Base-by-base conservation (phyloP, 176 grass and related monocot species). In the Triticum monococcum region DNA sequence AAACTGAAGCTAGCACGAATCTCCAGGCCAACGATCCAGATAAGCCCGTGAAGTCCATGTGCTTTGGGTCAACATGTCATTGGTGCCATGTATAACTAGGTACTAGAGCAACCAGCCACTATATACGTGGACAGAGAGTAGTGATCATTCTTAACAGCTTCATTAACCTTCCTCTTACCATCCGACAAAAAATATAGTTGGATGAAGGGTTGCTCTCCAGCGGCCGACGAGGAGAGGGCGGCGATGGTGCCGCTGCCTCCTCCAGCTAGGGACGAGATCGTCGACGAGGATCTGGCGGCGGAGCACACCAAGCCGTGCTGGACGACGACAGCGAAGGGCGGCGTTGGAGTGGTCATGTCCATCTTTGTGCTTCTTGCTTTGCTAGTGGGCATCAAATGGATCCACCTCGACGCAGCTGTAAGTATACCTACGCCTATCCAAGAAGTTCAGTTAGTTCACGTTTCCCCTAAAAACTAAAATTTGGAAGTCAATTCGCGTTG, bases 291-390 rank as follows among this genome's bases (percentile, higher is more conserved):
- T 46, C 38, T 12, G 23, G 23, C 40, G 24, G 5, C 4, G 38
- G 12, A 2, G 71, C 38, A 23, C n/a, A 74, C 1, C 0, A 46
- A 26, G 71, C 12, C n/a, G 38, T 46, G 72, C 59, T 46, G 63
- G 68, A 30, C 1, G 43, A 22, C 13, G 22, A 64, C 52, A 64
- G 52, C 81, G 14, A 75, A 59, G 57, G 33, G 68, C 46, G 71
- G 32, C 45, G 33, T 91, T 20, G 86, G 52, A 4, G 5, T 91
- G 54, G 86, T 48, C 56, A 64, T 85, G 83, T 65, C 40, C 60
- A 77, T 78, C 3, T 72, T 91, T 2, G 17, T 79, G 5, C 13
- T 86, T 2, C 83, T 91, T 31, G 72, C 73, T 24, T n/a, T 88
- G 63, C 30, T 88, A n/a, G 3, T 86, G 56, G 57, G 33, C 36